Evolutionary conservation across 129 eudicot genomes (phyloP).

Genomic region (Apium graveolens): DNA sequence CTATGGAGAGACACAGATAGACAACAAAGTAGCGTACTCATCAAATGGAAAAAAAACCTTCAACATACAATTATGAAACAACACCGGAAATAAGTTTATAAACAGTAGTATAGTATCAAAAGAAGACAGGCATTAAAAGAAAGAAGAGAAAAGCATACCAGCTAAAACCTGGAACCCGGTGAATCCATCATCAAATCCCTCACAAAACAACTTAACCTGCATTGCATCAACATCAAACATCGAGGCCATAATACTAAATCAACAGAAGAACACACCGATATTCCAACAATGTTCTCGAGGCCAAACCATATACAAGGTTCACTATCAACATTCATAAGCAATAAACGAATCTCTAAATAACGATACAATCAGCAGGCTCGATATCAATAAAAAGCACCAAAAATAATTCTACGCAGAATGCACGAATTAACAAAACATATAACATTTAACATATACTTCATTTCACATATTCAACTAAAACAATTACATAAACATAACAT

Average conservation of each 20-base stretch:
- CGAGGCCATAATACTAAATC: not conserved
- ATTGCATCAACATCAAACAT: constrained; percentile 12
- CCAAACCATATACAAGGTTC: not conserved
- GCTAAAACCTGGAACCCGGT: constrained; percentile 62
- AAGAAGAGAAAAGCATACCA: constrained; percentile 50
- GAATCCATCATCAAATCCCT: constrained; percentile 70
- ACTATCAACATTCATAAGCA: not conserved
- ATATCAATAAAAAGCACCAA: not conserved
- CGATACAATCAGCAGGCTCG: not conserved
- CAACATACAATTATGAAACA: no score
- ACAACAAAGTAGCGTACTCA: not conserved
- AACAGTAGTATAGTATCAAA: not conserved
- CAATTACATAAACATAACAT: not conserved
- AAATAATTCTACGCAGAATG: not conserved
- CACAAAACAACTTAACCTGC: constrained; percentile 69
- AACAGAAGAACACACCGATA: not conserved
- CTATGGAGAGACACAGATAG: not conserved
- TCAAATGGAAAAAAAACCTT: not conserved
- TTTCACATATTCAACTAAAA: not conserved
- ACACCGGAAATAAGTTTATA: not conserved
- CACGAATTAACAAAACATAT: no score
- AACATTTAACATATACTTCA: not conserved
- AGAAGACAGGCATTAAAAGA: not conserved
- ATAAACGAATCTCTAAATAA: not conserved
- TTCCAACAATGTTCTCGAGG: not conserved